These are phyloP conservation scores for Botrytis aclada DNA, from an alignment of 2,329 filamentous ascomycete genomes.

Conservation along the genomic window DNA sequence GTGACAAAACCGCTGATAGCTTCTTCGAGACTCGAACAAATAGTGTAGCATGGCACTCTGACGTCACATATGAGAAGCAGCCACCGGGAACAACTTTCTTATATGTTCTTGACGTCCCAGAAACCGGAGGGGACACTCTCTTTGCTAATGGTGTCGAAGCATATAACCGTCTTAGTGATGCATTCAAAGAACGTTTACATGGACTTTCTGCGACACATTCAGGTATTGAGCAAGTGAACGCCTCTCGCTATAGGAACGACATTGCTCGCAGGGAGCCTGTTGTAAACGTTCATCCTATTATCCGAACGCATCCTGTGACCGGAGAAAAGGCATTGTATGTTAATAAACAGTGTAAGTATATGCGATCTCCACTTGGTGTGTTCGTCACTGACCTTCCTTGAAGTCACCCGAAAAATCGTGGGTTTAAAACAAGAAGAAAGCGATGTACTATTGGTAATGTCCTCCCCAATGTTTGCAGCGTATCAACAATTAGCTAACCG, in stretches of 20 bases:
- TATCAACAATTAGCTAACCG: constrained; percentile 44
- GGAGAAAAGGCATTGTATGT: constrained; percentile 82
- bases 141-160: constrained; percentile 79
- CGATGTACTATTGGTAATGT: constrained; percentile 58
- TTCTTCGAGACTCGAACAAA: constrained; percentile 71
- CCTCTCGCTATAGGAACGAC: constrained; percentile 62
- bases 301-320: constrained; percentile 77
- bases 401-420: constrained; percentile 78
- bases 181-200: constrained; percentile 76
- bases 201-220: constrained; percentile 80
- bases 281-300: constrained; percentile 69
- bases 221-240: constrained; percentile 74
- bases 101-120: constrained; percentile 79
- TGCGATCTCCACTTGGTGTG: neutral
- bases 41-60: constrained; percentile 84
- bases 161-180: constrained; percentile 75
- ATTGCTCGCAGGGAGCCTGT: constrained; percentile 75
- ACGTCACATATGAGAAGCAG: constrained; percentile 84
- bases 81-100: constrained; percentile 88
- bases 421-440: constrained; percentile 86
- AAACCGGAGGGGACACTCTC: constrained; percentile 78
- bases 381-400: constrained; percentile 15
- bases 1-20: constrained; percentile 56
- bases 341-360: constrained; percentile 71
- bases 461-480: neutral